Evolutionary conservation across 169 alveolate genomes (phyloP), one percentile per base, ranked within the genome.

Genomic region (Plasmodium reichenowi): DNA sequence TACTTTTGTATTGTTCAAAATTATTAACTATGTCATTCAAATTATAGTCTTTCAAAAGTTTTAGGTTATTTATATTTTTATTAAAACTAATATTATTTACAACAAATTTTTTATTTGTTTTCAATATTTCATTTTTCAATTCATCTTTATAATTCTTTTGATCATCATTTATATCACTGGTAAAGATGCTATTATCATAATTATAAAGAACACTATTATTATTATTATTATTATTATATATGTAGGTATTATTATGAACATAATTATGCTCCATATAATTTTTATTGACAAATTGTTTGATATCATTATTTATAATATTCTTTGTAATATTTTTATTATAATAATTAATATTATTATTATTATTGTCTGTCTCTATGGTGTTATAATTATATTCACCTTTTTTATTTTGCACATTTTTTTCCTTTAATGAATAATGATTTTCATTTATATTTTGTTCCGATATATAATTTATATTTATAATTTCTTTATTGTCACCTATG

Each of bases 71-170:
- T 2, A 38, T 9, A 9, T 22, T 66, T 32, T 62, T 62, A 62
- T 62, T 62, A 22, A 62, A 62, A 13, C 2, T 26, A 20, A 5
- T 12, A 7, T 62, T 26, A 20, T n/a, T 38, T 12, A 66, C 15
- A 66, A 32, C n/a, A 26, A 2, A 6, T 2, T 24, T 38, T 9
- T 32, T 20, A 66, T 73, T 73, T 26, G 43, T 24, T 24, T 62
- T 29, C 45, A 73, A 22, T 43, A 56, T n/a, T 56, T 73, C 86
- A 73, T 8, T 73, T 73, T 56, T 59, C 29, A 63, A 58, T 62
- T 73, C 86, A 24, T 73, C 52, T 56, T 71, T 71, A 56, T 45
- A 71, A 22, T 24, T 48, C 56, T 71, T 71, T 29, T 12, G 20
- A 26, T 71, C 56, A 71, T 56, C 29, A 38, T 52, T 67, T 7